Percentiles rank a stretch among this genome's conserved stretches.
Conservation (phyloP, 1,284 basidiomycete genomes). For the Cutaneotrichosporon curvatum region DNA sequence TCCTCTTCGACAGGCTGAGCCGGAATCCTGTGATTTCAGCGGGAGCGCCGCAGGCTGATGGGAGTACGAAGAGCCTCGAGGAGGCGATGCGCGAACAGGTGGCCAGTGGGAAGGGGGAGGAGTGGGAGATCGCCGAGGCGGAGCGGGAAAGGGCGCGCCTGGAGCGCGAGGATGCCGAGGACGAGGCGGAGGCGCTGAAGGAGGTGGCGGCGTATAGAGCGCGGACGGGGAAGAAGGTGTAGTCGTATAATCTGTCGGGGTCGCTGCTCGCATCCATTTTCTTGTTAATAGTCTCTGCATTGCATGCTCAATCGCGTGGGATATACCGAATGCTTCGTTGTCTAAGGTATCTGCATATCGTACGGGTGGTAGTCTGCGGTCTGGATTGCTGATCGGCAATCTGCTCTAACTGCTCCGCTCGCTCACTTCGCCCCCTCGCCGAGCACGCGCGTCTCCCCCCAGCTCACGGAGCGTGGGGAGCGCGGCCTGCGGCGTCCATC, state of each 20-base stretch:
- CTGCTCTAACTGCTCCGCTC: no score
- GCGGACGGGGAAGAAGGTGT: background rate
- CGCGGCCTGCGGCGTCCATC: slow-evolving; percentile 4
- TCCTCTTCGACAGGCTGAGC: slow-evolving; percentile 79
- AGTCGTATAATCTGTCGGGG: no score
- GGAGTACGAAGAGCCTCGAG: slow-evolving; percentile 20
- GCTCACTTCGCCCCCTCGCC: slow-evolving; percentile 18
- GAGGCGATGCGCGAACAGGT: slow-evolving; percentile 65
- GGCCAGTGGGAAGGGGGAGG: slow-evolving; percentile 51
- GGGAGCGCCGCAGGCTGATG: slow-evolving; percentile 26
- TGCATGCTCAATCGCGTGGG: no score
- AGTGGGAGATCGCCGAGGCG: slow-evolving; percentile 24
- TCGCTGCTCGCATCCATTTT: no score
- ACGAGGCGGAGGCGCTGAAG: slow-evolving; percentile 37
- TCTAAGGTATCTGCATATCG: no score
- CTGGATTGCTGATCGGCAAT: background rate
- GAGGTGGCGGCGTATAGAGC: slow-evolving; percentile 33
- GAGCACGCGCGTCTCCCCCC: slow-evolving; percentile 43
- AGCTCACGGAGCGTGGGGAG: slow-evolving; percentile 33
- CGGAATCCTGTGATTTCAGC: slow-evolving; percentile 50
- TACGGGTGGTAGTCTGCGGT: no score
- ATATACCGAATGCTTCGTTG: no score
- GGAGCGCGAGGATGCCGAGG: slow-evolving; percentile 27
- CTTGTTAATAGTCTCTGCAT: no score
- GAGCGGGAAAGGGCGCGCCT: slow-evolving; percentile 27